phyloP scores from a whole-genome alignment of 2,329 filamentous ascomycete species.

The Trichoderma sp. region DNA sequence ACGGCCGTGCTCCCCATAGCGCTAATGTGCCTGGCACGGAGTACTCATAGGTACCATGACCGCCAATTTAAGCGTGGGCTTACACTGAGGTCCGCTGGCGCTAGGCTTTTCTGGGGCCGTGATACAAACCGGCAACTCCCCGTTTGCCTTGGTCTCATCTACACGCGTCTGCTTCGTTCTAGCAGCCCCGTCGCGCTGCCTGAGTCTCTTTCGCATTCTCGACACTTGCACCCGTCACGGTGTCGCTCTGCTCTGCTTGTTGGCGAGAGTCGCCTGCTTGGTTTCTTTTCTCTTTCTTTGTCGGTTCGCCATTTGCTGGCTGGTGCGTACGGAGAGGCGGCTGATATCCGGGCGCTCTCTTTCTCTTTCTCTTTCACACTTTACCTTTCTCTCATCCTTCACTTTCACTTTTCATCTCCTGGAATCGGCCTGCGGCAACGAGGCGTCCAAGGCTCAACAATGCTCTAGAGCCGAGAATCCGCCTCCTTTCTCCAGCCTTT shows the following conservation, averaged over 20 bases:
- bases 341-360: not conserved
- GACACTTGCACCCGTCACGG: not conserved
- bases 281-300: not conserved
- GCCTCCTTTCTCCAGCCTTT: not conserved
- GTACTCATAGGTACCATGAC: not conserved
- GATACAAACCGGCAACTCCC: constrained; percentile 11
- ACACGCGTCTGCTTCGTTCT: constrained; percentile 19
- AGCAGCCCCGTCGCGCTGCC: constrained; percentile 14
- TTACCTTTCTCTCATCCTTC: not conserved
- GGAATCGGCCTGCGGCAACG: not conserved
- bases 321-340: not conserved
- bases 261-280: not conserved
- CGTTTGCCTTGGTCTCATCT: constrained; percentile 18
- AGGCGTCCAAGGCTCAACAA: constrained; percentile 5
- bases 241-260: not conserved
- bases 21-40: not conserved
- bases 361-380: not conserved
- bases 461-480: not conserved
- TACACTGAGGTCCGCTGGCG: constrained; percentile 1
- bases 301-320: not conserved
- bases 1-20: not conserved
- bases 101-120: constrained; percentile 18
- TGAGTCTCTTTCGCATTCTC: constrained; percentile 7
- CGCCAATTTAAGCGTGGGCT: not conserved
- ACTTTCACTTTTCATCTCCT: not conserved